Conservation (phyloP, 257 asterid genomes). For the Solanum chilense region DNA sequence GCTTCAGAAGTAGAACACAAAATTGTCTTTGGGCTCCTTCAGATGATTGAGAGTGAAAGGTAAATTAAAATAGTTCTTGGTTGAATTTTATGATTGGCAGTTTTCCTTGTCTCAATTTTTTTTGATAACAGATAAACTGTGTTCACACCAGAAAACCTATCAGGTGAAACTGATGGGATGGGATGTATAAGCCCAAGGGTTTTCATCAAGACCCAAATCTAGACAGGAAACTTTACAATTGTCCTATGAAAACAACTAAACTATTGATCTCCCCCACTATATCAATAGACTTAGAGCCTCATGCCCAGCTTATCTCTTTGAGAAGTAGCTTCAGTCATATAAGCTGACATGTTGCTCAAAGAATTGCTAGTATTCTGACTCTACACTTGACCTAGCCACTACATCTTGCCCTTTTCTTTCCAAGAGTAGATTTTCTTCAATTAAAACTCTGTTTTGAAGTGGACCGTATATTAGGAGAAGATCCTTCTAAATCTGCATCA, state of each 20-base stretch:
- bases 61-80: slow-evolving; percentile 6
- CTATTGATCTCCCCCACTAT: not conserved
- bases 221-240: not conserved
- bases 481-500: not conserved
- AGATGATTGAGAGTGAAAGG: slow-evolving; percentile 95
- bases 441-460: not conserved
- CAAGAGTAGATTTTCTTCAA: not conserved
- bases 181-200: not conserved
- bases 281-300: not conserved
- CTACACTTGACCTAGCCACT: not conserved
- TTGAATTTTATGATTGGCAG: not conserved
- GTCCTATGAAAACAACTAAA: not conserved
- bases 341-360: not conserved
- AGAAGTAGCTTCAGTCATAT: not conserved
- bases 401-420: not conserved
- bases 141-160: not conserved
- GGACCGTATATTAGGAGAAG: not conserved
- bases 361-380: not conserved
- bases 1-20: slow-evolving; percentile 91
- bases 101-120: not conserved
- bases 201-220: not conserved
- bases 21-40: slow-evolving; percentile 78
- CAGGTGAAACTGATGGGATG: not conserved
- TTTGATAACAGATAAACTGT: not conserved
- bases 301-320: not conserved